A percentile compares a stretch with the other conserved stretches of the same genome.
Evolutionary conservation across 1,139 yeast species (phyloP).

Genomic region (Lodderomyces metapsilosis): DNA sequence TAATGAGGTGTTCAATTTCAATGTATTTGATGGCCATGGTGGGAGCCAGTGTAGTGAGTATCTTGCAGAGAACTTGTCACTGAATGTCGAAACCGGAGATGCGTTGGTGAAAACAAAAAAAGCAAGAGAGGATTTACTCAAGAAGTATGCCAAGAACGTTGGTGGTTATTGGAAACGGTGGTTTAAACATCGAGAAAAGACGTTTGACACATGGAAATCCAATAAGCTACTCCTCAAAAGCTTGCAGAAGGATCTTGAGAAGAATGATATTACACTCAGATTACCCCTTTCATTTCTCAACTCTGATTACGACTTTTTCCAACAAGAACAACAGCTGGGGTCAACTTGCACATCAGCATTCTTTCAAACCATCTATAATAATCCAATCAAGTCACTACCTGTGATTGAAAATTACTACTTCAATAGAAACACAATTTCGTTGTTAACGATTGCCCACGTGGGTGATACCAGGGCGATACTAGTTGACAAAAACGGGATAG

Average conservation of each 20-base stretch:
- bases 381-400: slow-evolving; percentile 25
- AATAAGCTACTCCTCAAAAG: slow-evolving; percentile 20
- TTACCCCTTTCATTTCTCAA: slow-evolving; percentile 61
- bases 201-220: slow-evolving; percentile 39
- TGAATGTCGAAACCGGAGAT: slow-evolving; percentile 50
- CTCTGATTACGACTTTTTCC: slow-evolving; percentile 52
- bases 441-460: slow-evolving; percentile 81
- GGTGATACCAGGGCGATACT: slow-evolving; percentile 92
- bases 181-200: slow-evolving; percentile 48
- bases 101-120: slow-evolving; percentile 24
- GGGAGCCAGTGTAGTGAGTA: slow-evolving; percentile 72
- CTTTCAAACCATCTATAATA: slow-evolving; percentile 52
- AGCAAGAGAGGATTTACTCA: slow-evolving; percentile 37
- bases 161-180: slow-evolving; percentile 93
- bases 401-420: slow-evolving; percentile 58
- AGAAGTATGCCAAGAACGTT: slow-evolving; percentile 53
- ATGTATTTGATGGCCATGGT: slow-evolving; percentile 93
- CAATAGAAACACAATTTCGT: slow-evolving; percentile 65
- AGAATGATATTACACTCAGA: slow-evolving; percentile 58
- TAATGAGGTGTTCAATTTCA: slow-evolving; percentile 53
- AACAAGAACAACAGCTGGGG: slow-evolving; percentile 51
- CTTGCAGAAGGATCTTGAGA: slow-evolving; percentile 12
- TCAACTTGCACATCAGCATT: slow-evolving; percentile 82
- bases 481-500: slow-evolving; percentile 73
- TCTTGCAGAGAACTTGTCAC: slow-evolving; percentile 53